Conservation (phyloP, 495 filamentous ascomycete genomes). For the Xeromyces bisporus region DNA sequence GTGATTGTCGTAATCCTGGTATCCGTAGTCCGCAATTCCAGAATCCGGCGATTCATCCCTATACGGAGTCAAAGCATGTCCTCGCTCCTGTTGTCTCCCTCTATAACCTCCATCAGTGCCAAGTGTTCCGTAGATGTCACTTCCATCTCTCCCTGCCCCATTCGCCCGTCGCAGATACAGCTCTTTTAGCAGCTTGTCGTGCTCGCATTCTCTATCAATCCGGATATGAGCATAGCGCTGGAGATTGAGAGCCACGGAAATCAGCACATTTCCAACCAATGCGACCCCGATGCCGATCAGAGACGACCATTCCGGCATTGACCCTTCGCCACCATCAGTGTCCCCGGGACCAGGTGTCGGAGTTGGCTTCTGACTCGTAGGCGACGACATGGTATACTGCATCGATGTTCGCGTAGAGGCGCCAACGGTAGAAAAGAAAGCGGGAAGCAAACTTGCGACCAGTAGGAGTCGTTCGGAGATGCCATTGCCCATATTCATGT, state of each 20-base stretch:
- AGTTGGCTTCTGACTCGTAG: slow-evolving; percentile 5
- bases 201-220: slow-evolving; percentile 44
- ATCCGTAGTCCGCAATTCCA: slow-evolving; percentile 1
- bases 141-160: slow-evolving; percentile 4
- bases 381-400: slow-evolving; percentile 6
- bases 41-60: slow-evolving; percentile 11
- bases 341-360: slow-evolving; percentile 5
- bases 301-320: slow-evolving; percentile 67
- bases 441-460: slow-evolving; percentile 13
- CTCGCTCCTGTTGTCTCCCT: background rate
- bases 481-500: background rate
- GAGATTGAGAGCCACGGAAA: slow-evolving; percentile 87
- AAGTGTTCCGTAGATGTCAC: slow-evolving; percentile 20
- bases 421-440: slow-evolving; percentile 12
- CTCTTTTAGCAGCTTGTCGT: slow-evolving; percentile 26
- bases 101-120: slow-evolving; percentile 15
- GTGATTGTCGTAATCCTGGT: slow-evolving; percentile 5
- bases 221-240: slow-evolving; percentile 90
- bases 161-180: slow-evolving; percentile 13
- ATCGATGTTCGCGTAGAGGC: slow-evolving; percentile 8
- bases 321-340: slow-evolving; percentile 20
- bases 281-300: slow-evolving; percentile 89
- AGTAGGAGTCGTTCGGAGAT: slow-evolving; percentile 1
- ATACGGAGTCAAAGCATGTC: slow-evolving; percentile 11
- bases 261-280: slow-evolving; percentile 79